These are phyloP conservation scores for Omphalotus guepiniiformis DNA, from an alignment of 768 basidiomycete genomes.

Conservation along the genomic window DNA sequence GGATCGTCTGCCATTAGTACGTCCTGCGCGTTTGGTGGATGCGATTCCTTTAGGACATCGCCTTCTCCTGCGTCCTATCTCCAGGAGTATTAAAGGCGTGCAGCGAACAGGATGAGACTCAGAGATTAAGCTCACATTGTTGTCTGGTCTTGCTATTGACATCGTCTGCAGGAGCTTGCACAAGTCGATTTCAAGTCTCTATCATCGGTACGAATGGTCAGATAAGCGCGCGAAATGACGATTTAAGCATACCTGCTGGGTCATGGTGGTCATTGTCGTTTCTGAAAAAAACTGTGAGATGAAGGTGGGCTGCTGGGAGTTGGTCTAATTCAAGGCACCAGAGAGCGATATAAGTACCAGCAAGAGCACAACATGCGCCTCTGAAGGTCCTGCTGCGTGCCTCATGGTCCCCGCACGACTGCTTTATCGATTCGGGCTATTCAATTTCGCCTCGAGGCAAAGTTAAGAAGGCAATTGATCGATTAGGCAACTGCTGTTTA, in stretches of 20 bases:
- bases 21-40: constrained; percentile 16
- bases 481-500: too few relatives aligned
- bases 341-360: too few relatives aligned
- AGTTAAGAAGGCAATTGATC: too few relatives aligned
- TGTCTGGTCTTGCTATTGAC: constrained; percentile 10
- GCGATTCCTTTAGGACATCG: constrained; percentile 13
- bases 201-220: background rate
- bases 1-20: constrained; percentile 41
- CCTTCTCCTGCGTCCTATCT: constrained; percentile 39
- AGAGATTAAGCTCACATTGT: constrained; percentile 23
- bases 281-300: too few relatives aligned
- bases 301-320: too few relatives aligned
- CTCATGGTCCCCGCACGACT: too few relatives aligned
- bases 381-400: too few relatives aligned
- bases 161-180: constrained; percentile 45
- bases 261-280: too few relatives aligned
- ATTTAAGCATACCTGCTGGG: background rate
- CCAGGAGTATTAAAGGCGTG: constrained; percentile 26
- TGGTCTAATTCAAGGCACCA: too few relatives aligned
- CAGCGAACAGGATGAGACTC: background rate
- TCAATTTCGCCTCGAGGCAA: too few relatives aligned
- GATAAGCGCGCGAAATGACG: background rate
- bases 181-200: constrained; percentile 47
- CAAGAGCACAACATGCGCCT: too few relatives aligned
- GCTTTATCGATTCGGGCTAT: too few relatives aligned